Conservation (phyloP, 371 early-diverging fungal genomes). For the Mortierella sp. region DNA sequence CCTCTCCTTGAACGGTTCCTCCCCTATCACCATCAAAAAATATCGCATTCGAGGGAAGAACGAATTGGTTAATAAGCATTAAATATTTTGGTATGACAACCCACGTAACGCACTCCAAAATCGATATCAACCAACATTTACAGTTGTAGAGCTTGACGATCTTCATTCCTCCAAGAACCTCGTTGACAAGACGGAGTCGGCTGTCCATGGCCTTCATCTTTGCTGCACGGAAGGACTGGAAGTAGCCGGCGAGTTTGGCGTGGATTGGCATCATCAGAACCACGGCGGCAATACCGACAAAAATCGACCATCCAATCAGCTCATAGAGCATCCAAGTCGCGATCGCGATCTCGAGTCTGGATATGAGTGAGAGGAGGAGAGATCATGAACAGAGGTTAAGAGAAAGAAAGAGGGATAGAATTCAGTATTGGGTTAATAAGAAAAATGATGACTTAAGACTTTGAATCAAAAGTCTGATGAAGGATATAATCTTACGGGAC, state of each 20-base stretch:
- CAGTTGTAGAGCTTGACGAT: conserved; percentile 60
- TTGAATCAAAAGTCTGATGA: not conserved
- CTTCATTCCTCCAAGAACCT: conserved; percentile 59
- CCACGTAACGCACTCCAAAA: not conserved
- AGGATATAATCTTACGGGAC: conserved; percentile 3
- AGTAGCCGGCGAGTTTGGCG: conserved; percentile 12
- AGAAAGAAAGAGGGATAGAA: not conserved
- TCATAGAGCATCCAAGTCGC: conserved; percentile 32
- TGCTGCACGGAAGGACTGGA: not conserved
- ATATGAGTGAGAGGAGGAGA: too few relatives aligned
- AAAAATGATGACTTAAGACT: not conserved
- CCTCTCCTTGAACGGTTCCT: conserved; percentile 41
- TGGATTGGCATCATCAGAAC: conserved; percentile 18
- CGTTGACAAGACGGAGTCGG: conserved; percentile 67
- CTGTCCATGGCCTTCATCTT: conserved; percentile 65
- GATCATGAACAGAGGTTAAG: not conserved
- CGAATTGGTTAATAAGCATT: too few relatives aligned
- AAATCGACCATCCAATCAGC: conserved; percentile 35
- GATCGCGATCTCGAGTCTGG: conserved; percentile 19
- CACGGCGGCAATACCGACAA: conserved; percentile 24
- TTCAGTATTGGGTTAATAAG: not conserved
- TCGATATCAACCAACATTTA: conserved; percentile 24
- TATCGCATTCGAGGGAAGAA: too few relatives aligned
- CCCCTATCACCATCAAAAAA: conserved; percentile 22
- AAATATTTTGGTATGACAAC: not conserved